Conservation (phyloP, 2,329 filamentous ascomycete species). For the Amylocarpus encephaloides region DNA sequence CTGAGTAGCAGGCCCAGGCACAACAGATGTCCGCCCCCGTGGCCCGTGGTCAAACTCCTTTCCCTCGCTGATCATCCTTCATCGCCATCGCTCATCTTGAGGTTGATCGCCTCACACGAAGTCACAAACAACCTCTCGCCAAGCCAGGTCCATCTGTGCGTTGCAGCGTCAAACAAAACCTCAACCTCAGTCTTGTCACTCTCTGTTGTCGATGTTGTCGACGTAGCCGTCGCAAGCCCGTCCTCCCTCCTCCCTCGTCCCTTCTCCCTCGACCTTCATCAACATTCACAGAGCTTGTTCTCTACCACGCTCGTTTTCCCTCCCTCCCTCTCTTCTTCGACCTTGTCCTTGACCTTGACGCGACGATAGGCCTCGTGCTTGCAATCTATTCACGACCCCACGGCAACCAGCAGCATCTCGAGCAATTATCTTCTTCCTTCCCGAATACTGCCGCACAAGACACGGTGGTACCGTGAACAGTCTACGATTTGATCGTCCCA, state of each 20-base stretch:
- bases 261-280: neutral
- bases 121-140: neutral
- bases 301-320: constrained; percentile 23
- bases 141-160: neutral
- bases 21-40: neutral
- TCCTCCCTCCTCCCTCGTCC: neutral
- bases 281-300: constrained; percentile 18
- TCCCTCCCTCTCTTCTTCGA: too few species aligned
- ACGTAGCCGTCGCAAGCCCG: constrained; percentile 13
- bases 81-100: neutral
- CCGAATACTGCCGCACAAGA: constrained; percentile 4
- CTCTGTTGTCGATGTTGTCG: constrained; percentile 12
- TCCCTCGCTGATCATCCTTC: constrained; percentile 1
- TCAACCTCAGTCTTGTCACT: neutral
- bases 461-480: constrained; percentile 13
- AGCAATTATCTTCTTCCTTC: constrained; percentile 16
- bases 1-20: neutral
- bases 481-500: constrained; percentile 8
- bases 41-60: neutral
- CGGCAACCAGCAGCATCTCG: constrained; percentile 10
- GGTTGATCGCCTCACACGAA: neutral
- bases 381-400: constrained; percentile 2
- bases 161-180: constrained; percentile 1
- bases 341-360: constrained; percentile 5
- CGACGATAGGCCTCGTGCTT: constrained; percentile 8